Evolutionary conservation across 495 filamentous ascomycete species (phyloP).

Genomic region (Podospora pseudopauciseta): DNA sequence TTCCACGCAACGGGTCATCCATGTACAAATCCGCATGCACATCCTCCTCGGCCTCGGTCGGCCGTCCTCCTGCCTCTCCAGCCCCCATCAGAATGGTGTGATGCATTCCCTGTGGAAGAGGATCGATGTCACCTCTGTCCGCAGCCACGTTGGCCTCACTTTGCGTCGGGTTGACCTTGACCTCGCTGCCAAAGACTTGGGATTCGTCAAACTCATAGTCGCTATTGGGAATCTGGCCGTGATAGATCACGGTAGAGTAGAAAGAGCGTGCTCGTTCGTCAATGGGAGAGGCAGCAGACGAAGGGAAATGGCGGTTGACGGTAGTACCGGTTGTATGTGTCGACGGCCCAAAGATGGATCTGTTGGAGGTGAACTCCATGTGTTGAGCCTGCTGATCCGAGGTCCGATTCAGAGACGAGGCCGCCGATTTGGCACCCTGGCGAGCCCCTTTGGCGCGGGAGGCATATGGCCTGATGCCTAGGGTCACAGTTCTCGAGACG

Average conservation of each 20-base stretch:
- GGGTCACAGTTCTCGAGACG: neutral
- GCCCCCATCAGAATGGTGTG: constrained; percentile 20
- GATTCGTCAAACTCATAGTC: constrained; percentile 8
- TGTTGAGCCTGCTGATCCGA: neutral
- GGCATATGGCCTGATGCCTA: neutral
- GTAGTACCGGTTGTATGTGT: constrained; percentile 5
- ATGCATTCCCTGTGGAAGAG: constrained; percentile 24
- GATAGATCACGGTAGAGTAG: constrained; percentile 18
- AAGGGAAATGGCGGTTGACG: neutral
- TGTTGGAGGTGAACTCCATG: constrained; percentile 11
- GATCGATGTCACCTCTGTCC: constrained; percentile 28
- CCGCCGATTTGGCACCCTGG: neutral
- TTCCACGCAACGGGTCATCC: constrained; percentile 20
- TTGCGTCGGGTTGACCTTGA: constrained; percentile 31
- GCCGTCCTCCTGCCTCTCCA: constrained; percentile 17
- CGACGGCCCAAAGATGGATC: neutral
- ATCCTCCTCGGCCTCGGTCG: constrained; percentile 27
- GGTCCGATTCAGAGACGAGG: neutral
- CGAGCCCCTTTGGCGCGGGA: neutral
- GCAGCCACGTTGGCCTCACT: constrained; percentile 31
- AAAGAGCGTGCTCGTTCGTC: constrained; percentile 12
- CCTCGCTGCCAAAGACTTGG: constrained; percentile 20
- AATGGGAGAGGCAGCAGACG: constrained; percentile 1
- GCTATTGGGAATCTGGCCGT: constrained; percentile 9
- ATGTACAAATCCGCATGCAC: constrained; percentile 21